Percentiles rank a stretch among this genome's conserved stretches.
Conservation (phyloP, 2,329 filamentous ascomycete species). For the Fusarium chuoi region DNA sequence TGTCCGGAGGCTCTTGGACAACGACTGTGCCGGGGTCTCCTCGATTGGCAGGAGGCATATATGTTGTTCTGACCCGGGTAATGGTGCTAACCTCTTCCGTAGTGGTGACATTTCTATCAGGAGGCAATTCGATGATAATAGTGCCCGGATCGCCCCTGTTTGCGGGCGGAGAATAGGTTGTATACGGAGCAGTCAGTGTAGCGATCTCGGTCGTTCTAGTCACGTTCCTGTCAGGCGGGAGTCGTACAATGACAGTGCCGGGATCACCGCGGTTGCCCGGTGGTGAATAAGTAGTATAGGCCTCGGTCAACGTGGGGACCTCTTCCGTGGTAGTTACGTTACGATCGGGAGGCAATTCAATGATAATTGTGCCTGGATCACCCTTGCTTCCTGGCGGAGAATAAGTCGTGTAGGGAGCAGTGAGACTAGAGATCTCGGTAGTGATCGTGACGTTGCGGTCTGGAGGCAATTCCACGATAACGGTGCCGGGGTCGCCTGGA, state of each 20-base stretch:
- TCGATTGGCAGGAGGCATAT: conserved; percentile 8
- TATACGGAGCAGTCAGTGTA: conserved; percentile 5
- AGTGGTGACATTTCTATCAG: conserved; percentile 18
- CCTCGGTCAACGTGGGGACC: not conserved
- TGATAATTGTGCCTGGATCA: conserved; percentile 22
- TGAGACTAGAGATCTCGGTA: conserved; percentile 2
- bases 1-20: conserved; percentile 13
- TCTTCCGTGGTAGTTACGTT: conserved; percentile 17
- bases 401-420: conserved; percentile 12
- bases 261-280: conserved; percentile 8
- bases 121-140: conserved; percentile 16
- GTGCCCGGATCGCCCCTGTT: conserved; percentile 17
- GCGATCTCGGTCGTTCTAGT: conserved; percentile 1
- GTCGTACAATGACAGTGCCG: conserved; percentile 14
- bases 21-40: conserved; percentile 25
- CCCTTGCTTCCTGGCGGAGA: conserved; percentile 1
- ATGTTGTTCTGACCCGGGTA: not conserved
- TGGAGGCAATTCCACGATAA: conserved; percentile 16
- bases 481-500: conserved; percentile 11
- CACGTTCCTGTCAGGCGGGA: conserved; percentile 16
- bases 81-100: conserved; percentile 3
- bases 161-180: conserved; percentile 14
- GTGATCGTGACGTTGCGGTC: conserved; percentile 24
- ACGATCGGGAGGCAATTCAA: conserved; percentile 7
- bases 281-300: conserved; percentile 13